These are phyloP conservation scores for Aspergillus tamarii DNA, from an alignment of 2,329 filamentous ascomycete species.

Conservation along the genomic window DNA sequence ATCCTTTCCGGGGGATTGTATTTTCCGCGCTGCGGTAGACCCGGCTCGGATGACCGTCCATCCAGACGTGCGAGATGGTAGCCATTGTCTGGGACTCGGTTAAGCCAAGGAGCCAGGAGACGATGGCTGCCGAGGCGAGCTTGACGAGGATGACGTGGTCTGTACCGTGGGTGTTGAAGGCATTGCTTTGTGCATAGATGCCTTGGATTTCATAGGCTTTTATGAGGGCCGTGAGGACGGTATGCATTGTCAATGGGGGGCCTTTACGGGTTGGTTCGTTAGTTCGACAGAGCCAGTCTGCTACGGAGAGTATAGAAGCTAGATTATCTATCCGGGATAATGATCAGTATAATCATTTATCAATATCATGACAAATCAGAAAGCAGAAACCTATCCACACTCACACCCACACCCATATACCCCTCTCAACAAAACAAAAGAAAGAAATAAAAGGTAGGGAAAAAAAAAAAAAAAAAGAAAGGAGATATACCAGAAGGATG, in stretches of 20 bases:
- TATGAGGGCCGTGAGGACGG: conserved; percentile 38
- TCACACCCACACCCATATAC: too few species aligned
- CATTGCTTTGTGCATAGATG: conserved; percentile 38
- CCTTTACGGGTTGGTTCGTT: conserved; percentile 11
- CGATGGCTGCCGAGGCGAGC: conserved; percentile 44
- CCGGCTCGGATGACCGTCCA: conserved; percentile 43
- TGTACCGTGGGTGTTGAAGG: conserved; percentile 45
- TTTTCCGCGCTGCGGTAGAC: conserved; percentile 39
- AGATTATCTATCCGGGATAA: conserved; percentile 40
- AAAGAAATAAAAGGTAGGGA: background rate
- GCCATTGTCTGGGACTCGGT: conserved; percentile 36
- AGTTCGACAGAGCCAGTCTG: conserved; percentile 36
- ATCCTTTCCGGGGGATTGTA: conserved; percentile 45
- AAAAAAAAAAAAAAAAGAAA: background rate
- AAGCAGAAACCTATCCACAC: too few species aligned
- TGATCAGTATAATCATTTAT: background rate
- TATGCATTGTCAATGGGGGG: conserved; percentile 35
- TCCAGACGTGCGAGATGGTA: conserved; percentile 45
- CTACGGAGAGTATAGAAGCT: conserved; percentile 40
- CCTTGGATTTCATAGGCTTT: conserved; percentile 52
- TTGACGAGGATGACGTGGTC: conserved; percentile 50
- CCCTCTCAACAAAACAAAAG: background rate
- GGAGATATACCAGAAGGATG: conserved; percentile 40
- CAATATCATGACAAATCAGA: background rate
- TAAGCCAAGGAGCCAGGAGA: conserved; percentile 43